Base-by-base conservation (phyloP, 257 asterid species). In the Forsythia suspensa region DNA sequence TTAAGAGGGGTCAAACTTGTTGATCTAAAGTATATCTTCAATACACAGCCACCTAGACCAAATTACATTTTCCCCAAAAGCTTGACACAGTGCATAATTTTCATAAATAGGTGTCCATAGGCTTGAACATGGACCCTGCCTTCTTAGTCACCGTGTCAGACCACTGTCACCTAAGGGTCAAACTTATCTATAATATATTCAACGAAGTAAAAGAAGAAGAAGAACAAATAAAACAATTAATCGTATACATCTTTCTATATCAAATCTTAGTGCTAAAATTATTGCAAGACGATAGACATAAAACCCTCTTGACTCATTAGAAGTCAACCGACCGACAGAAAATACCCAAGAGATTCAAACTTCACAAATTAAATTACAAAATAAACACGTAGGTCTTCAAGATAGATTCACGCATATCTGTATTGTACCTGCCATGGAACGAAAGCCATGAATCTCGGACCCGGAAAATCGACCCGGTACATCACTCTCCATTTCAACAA, bases 391-490 rank as follows among this genome's bases (percentile, higher is more conserved):
- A 10, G 48, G 21, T 67, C 24, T 72, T 16, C 11, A 39, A 80
- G 39, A 13, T 36, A 42, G 38, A 76, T 48, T 63, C 70, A 51
- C 37, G 74, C 71, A 38, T 21, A 68, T 12, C 43, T 63, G 80
- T 67, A 73, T 41, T 5, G 77, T 86, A 93, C 99, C 99, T 86
- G 80, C 85, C 93, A 92, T 83, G 61, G 92, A 87, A 80, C 83
- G 90, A 84, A 95, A 95, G 74, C 99, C 99, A 89, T 93, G 97
- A 89, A 90, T 92, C 72, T 95, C 99, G 55, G 92, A 68, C 72
- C 95, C 98, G 70, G 73, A 81, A 39, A 93, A 89, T 79, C 68
- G 82, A 80, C 82, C 80, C 72, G 85, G 51, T 71, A 74, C 77
- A 69, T 52, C 83, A 74, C 79, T 83, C 84, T 89, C 96, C 97